These are phyloP conservation scores for Neonectria magnoliae DNA, from an alignment of 2,329 filamentous ascomycete genomes.

Conservation along the genomic window DNA sequence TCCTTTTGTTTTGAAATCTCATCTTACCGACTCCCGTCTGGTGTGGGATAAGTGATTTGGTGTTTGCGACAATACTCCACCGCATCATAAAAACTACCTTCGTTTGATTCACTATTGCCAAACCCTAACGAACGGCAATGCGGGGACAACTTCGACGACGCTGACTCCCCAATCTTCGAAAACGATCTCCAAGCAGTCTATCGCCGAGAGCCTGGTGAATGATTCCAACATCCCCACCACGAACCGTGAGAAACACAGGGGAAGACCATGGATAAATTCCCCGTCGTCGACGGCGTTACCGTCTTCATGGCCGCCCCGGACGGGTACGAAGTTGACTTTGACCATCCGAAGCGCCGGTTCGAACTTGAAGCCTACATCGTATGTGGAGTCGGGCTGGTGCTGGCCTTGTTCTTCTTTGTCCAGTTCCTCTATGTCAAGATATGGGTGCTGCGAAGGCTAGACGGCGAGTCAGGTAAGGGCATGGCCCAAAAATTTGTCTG, in stretches of 20 bases:
- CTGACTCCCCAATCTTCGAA: not conserved
- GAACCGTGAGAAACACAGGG: not conserved
- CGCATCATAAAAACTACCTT: not conserved
- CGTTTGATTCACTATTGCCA: not conserved
- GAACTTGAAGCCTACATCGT: constrained; percentile 34
- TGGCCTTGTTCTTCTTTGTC: constrained; percentile 36
- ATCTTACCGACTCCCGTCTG: not conserved
- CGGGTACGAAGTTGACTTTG: constrained; percentile 48
- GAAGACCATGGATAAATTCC: constrained; percentile 26
- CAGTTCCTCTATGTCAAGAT: constrained; percentile 42
- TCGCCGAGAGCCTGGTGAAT: not conserved
- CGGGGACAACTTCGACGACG: not conserved
- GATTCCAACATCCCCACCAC: not conserved
- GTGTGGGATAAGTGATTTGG: not conserved
- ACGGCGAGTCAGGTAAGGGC: constrained; percentile 34
- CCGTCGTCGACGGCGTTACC: constrained; percentile 29
- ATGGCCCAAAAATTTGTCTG: not conserved
- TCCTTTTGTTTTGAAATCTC: not conserved
- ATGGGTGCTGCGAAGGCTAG: constrained; percentile 30
- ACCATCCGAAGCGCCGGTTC: constrained; percentile 42
- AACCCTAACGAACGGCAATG: not conserved
- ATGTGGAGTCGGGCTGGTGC: constrained; percentile 30
- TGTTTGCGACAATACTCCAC: too few relatives aligned
- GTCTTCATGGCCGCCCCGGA: constrained; percentile 40
- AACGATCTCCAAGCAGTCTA: not conserved